Base-by-base conservation (phyloP, 352 stramenopile species). In the Pythium aphanidermatum region DNA sequence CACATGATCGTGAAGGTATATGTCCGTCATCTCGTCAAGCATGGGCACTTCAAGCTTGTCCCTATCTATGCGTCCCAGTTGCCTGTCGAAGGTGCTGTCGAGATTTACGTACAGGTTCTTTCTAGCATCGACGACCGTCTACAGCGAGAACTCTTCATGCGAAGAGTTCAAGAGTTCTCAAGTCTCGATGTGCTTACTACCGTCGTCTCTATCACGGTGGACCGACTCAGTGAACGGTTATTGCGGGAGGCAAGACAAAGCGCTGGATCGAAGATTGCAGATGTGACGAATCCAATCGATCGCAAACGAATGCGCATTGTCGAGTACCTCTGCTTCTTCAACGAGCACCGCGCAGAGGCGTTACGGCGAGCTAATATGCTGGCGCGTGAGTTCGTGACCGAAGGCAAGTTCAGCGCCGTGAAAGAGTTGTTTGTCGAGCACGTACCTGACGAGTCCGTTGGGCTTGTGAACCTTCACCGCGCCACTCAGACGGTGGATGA, bases 1-100 rank as follows among this genome's bases (percentile, higher is more conserved):
- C 74, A 91, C 52, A 86, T 87, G 64, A 87, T 91, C 52, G 35
- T 89, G 13, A 91, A 91, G 54, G 47, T 75, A 16, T 93, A 93
- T 45, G 84, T 93, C 48, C 74, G 82, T 0, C 77, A 93, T 40
- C 50, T 93, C 17, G 74, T 90, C 21, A 83, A 89, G 59, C 77
- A 90, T 20, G 66, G 66, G 2, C 78, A 93, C 28, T 63, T 85
- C 40, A 71, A 86, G 41, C 69, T 91, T 7, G 72, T 91, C 17
- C 76, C 82, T 11, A 47, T 93, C 3, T 93, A 91, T 40, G 77
- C 65, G 0, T 77, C 76, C 43, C 66, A 63, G 7, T 63, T 93
- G 8, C 82, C 82, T 23, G 74, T 60, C 2, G 52, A 65, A 17
- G 82, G 70, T 30, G 65, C 69, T 0, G 68, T 78, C 12, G 74